Evolutionary conservation across 768 basidiomycete species (phyloP), one percentile per base, ranked within the genome.

Genomic region (Termitomyces sp.): DNA sequence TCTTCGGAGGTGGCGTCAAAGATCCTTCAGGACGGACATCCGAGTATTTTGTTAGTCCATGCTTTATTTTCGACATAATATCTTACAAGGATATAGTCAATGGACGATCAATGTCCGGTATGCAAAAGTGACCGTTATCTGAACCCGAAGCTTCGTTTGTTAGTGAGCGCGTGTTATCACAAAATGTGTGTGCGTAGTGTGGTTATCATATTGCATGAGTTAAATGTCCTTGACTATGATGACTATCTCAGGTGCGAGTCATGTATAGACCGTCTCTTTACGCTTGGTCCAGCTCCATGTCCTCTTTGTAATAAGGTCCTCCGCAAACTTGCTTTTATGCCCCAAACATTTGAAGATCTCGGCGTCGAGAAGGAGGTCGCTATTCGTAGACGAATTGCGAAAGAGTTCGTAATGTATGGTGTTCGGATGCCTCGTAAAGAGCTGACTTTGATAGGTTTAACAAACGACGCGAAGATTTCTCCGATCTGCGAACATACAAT

Each of bases 161-260:
- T 98, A 51, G 95, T 99, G 65, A 94, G 92, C 72, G 88, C 93
- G 16, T 99, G 97, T 71, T 99, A 97, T 73, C 97, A 99, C 75
- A 97, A 97, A 81, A 96, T 98, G 97, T 95, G 63, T 61, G 78
- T 72, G 36, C 48, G 58, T 53, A 47, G 46, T 45, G n/a, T 47
- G n/a, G 24, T 54, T 22, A 48, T 36, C 20, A 30, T 33, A 45
- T 15, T 39, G 9, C 22, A 31, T 16, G n/a, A n/a, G 30, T 22
- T 42, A 8, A 42, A 22, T 45, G 2, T 24, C 46, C 16, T 30
- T 36, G 20, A 55, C 61, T 18, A 36, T 41, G 8, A 57, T 15
- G 36, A 44, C 48, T 30, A 30, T 47, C 55, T 39, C 61, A 96
- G 95, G 93, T 98, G 97, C 76, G 96, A 98, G 77, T 93, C 93